Evolutionary conservation across 495 filamentous ascomycete species (phyloP).

Genomic region (Lophiotrema nucula): DNA sequence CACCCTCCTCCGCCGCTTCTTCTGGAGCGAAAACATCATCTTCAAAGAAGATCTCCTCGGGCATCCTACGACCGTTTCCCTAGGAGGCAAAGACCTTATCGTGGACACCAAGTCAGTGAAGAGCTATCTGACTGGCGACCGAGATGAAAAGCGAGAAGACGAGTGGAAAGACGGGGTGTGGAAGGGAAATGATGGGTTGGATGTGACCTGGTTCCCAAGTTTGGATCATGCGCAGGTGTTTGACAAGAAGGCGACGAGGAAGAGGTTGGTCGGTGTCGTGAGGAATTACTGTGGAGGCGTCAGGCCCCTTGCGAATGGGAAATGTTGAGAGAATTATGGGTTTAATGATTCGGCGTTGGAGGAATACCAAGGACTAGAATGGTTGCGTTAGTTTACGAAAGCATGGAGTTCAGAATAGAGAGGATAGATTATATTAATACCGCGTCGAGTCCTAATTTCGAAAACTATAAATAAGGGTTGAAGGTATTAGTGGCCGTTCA

Average conservation of each 20-base stretch:
- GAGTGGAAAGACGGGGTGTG: constrained; percentile 46
- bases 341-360: no score
- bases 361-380: no score
- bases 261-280: constrained; percentile 45
- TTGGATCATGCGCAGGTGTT: constrained; percentile 70
- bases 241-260: constrained; percentile 47
- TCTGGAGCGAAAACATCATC: constrained; percentile 65
- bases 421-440: no score
- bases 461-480: no score
- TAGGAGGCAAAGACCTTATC: constrained; percentile 62
- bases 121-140: constrained; percentile 49
- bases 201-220: constrained; percentile 60
- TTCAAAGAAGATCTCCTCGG: constrained; percentile 60
- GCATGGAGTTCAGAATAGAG: no score
- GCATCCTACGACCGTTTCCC: constrained; percentile 52
- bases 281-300: constrained; percentile 47
- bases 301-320: no score
- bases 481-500: no score
- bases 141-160: constrained; percentile 3
- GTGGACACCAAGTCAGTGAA: constrained; percentile 59
- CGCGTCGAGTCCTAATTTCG: no score
- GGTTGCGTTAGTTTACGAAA: no score
- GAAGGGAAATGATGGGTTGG: constrained; percentile 52
- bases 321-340: no score
- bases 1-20: constrained; percentile 59